phyloP scores from a whole-genome alignment of 257 asterid genomes.

The Perilla frutescens region DNA sequence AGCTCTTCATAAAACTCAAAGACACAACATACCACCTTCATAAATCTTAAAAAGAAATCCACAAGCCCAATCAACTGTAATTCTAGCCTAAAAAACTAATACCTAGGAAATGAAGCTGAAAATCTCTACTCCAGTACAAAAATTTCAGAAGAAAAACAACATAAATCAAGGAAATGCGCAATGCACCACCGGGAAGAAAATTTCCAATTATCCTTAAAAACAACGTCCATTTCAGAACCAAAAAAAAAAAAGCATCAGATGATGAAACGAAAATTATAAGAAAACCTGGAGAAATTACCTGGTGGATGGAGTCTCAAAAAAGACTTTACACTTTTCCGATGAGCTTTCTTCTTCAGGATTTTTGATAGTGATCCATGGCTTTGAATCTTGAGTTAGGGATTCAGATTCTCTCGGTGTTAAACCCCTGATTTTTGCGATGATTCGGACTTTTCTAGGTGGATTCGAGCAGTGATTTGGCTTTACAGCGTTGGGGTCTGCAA shows the following conservation, averaged over 20 bases:
- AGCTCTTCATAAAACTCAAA: slow-evolving; percentile 8
- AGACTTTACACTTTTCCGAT: slow-evolving; percentile 43
- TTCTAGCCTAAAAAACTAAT: background rate
- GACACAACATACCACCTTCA: background rate
- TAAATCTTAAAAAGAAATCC: background rate
- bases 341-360: slow-evolving; percentile 41
- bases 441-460: slow-evolving; percentile 51
- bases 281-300: slow-evolving; percentile 37
- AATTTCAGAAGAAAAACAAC: background rate
- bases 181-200: background rate
- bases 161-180: background rate
- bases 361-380: slow-evolving; percentile 57
- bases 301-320: slow-evolving; percentile 49
- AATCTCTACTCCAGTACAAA: background rate
- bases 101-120: too few species aligned
- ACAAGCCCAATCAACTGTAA: background rate
- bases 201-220: background rate
- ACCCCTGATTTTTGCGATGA: slow-evolving; percentile 64
- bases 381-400: slow-evolving; percentile 36
- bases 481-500: slow-evolving; percentile 33
- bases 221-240: background rate
- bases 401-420: slow-evolving; percentile 52
- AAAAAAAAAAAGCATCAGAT: background rate
- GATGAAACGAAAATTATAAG: background rate
- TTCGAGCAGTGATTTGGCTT: slow-evolving; percentile 32